Base-by-base conservation (phyloP, 2,329 filamentous ascomycete genomes). In the Fusarium denticulatum region DNA sequence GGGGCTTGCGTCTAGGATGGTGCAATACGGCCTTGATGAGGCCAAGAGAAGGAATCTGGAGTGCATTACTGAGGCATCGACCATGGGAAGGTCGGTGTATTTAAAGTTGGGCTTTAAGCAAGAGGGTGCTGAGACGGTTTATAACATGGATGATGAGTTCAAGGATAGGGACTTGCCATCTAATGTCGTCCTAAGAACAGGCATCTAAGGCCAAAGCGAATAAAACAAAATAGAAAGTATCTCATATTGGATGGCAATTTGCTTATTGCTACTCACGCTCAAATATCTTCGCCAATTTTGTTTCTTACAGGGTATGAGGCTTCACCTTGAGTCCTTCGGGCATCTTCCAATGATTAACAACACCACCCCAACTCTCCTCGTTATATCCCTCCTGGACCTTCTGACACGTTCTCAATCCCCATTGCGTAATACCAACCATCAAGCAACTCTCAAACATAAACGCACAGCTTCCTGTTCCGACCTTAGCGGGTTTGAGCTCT, bases 331-430 rank as follows among this genome's bases (percentile, higher is more conserved):
- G 63, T 2, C 80, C 83, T 40, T 82, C 81, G 0, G 86, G 85
- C 76, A 77, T 78, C 78, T 83, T 82, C 86, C 91, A 93, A 78
- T 92, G 89, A 47, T 90, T 86, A 81, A 89, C 88, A 59, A 93
- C 83, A 1, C 88, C 88, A 34, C 86, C 90, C 94, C 94, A 97
- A 80, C 93, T 95, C 85, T 97, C 93, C 64, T 91, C 89, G 79
- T 90, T 95, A 79, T 96, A 97, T 64, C 89, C 89, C 73, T 90
- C 86, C 83, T 90, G 88, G 22, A 89, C 85, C 80, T 88, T 88
- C 73, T 84, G 81, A 61, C 87, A 96, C 70, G 89, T 87, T 72
- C 82, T 81, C 69, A 89, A 81, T 4, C 91, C 92, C 91, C 91
- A 94, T 65, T 92, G 88, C 4, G 92, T 93, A 34, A 94, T 91